phyloP scores from a whole-genome alignment of 2,329 filamentous ascomycete species.

The Xylaria multiplex region DNA sequence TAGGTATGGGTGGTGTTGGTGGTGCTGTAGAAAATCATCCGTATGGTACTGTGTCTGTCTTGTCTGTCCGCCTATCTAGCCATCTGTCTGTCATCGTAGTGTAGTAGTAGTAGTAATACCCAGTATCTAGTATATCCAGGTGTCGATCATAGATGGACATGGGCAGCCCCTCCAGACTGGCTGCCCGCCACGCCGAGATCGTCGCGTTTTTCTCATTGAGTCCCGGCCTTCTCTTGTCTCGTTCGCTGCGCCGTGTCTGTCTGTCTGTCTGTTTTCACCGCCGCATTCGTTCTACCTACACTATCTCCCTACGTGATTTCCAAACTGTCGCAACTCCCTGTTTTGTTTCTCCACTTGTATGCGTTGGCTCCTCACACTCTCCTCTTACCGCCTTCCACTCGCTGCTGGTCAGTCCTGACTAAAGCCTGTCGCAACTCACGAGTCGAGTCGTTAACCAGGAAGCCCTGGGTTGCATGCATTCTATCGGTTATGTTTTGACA shows the following conservation, averaged over 20 bases:
- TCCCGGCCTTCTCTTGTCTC: conserved; percentile 29
- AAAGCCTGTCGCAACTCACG: conserved; percentile 23
- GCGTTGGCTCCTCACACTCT: conserved; percentile 41
- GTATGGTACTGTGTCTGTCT: no score
- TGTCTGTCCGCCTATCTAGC: no score
- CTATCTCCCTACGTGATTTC: conserved; percentile 16
- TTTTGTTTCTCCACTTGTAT: conserved; percentile 36
- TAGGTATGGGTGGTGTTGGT: background rate
- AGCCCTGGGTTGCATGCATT: conserved; percentile 34
- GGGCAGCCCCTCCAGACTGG: conserved; percentile 13
- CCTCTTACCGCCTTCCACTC: conserved; percentile 42
- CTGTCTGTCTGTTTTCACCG: conserved; percentile 30
- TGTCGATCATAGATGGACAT: no score
- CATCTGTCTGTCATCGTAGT: no score
- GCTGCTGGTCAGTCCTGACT: conserved; percentile 22
- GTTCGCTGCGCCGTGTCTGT: conserved; percentile 14
- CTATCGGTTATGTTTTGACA: conserved; percentile 32
- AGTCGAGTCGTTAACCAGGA: conserved; percentile 30
- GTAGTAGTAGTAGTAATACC: no score
- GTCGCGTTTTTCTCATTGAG: conserved; percentile 12
- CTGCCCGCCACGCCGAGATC: conserved; percentile 32
- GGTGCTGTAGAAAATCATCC: no score
- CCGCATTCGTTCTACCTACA: conserved; percentile 20
- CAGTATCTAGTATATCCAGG: no score
- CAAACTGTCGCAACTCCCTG: conserved; percentile 24